Base-by-base conservation (phyloP, 805 yeast species). In the Suhomyces prunicola region DNA sequence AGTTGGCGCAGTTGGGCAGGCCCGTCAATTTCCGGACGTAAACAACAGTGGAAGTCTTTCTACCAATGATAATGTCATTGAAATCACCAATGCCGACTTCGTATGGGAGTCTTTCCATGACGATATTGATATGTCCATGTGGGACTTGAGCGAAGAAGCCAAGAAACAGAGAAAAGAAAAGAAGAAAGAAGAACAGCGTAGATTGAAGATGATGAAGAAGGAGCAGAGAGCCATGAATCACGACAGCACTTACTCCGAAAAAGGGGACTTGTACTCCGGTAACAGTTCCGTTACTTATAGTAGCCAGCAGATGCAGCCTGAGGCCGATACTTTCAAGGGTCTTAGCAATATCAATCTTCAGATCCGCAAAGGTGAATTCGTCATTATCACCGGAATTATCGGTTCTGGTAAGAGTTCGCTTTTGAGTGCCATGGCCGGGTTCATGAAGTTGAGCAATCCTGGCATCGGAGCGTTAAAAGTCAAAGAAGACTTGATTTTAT, bases 401-500 rank as follows among this genome's bases (percentile, higher is more conserved):
- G 80, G 80, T 15, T 67, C 76, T 5, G 80, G 80, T 48, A 75
- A 75, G 57, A 62, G 78, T 1, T 72, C 79, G 2, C 64, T 75
- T 39, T 67, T 75, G 47, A 63, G 56, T 52, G 80, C 79, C 1
- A 57, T 75, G 35, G 70, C 76, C 8, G 79, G 78, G 1, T 64
- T 67, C 54, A 72, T 75, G 79, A 68, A 68, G 50, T 50, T 68
- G 53, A 41, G 56, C 35, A 64, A 64, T 52, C 71, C 69, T 4
- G 50, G 54, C 3, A 35, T 47, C 4, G 78, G 76, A 13, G 35
- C 54, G 5, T 51, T 72, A 41, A 53, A 50, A 5, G 60, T 71
- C 26, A 61, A 66, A 50, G 66, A 67, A 35, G 71, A 70, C 33
- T 54, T 70, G 35, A 60, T 75, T 27, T 63, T 72, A 39, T 73